phyloP scores from a whole-genome alignment of 805 yeast genomes.

The Saturnispora mendoncae region DNA sequence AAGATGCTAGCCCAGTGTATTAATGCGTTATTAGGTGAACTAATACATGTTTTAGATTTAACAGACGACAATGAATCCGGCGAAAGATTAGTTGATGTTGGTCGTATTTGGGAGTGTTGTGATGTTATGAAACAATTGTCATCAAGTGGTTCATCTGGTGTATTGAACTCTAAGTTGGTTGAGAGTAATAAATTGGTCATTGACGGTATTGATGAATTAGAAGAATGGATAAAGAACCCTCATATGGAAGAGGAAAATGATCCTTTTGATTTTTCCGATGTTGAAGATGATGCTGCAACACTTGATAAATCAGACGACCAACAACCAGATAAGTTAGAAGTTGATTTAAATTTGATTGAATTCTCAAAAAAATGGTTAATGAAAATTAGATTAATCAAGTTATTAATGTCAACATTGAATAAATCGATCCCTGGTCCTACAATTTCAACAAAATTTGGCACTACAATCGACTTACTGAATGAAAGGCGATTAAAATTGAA shows the following conservation, averaged over 20 bases:
- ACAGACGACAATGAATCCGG: conserved; percentile 21
- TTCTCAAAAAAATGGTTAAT: conserved; percentile 42
- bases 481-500: conserved; percentile 35
- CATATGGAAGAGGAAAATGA: conserved; percentile 31
- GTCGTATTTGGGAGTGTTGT: conserved; percentile 65
- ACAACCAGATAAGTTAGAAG: conserved; percentile 12
- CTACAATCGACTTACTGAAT: conserved; percentile 40
- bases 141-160: conserved; percentile 43
- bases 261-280: conserved; percentile 35
- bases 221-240: conserved; percentile 63
- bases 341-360: conserved; percentile 15
- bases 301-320: conserved; percentile 14
- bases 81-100: conserved; percentile 48
- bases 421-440: conserved; percentile 43
- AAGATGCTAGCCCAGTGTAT: conserved; percentile 10
- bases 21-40: conserved; percentile 12
- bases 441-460: conserved; percentile 27
- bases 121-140: conserved; percentile 37
- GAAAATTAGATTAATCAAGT: conserved; percentile 47
- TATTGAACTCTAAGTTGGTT: conserved; percentile 39
- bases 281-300: conserved; percentile 10
- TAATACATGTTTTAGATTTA: conserved; percentile 12
- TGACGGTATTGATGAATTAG: conserved; percentile 61
- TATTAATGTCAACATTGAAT: conserved; percentile 48
- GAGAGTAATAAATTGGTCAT: conserved; percentile 38